Percentiles rank a stretch among this genome's conserved stretches.
These are phyloP conservation scores for Candida ulmi DNA, from an alignment of 805 yeast genomes.

Conservation along the genomic window DNA sequence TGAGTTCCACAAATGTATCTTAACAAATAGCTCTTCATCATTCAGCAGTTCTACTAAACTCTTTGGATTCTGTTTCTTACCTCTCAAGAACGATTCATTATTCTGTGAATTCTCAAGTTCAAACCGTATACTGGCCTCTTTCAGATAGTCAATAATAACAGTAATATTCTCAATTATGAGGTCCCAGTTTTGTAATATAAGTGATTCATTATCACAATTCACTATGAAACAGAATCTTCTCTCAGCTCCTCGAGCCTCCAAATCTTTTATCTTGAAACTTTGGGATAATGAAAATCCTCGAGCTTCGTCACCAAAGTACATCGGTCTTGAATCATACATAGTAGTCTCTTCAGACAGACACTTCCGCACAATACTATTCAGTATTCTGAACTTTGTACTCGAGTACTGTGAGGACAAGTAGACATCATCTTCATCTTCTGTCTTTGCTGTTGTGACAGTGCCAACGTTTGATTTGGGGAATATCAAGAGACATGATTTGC, in stretches of 20 bases:
- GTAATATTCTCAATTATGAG: constrained; percentile 36
- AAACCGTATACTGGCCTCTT: constrained; percentile 22
- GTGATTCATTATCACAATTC: constrained; percentile 48
- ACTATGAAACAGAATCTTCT: constrained; percentile 59
- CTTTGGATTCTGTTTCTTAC: constrained; percentile 49
- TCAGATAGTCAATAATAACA: constrained; percentile 36
- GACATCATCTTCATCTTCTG: constrained; percentile 14
- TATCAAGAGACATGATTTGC: constrained; percentile 54
- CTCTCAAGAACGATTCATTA: constrained; percentile 49
- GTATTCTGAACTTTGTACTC: constrained; percentile 42
- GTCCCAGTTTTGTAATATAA: constrained; percentile 51
- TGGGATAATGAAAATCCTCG: constrained; percentile 56
- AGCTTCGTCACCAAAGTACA: constrained; percentile 56
- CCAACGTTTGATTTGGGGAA: constrained; percentile 36
- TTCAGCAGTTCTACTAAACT: constrained; percentile 49
- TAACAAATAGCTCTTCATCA: constrained; percentile 48
- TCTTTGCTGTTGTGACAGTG: constrained; percentile 30
- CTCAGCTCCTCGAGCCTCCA: constrained; percentile 69
- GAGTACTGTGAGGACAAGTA: constrained; percentile 62
- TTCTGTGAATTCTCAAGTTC: constrained; percentile 24
- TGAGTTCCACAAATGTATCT: constrained; percentile 61
- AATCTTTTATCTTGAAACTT: constrained; percentile 57
- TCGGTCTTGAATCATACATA: constrained; percentile 51
- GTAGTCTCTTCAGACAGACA: constrained; percentile 64
- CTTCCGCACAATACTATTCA: constrained; percentile 57